Percentiles rank a stretch among this genome's conserved stretches.
Conservation (phyloP, 2,329 filamentous ascomycete species). For the Apiospora hydei region DNA sequence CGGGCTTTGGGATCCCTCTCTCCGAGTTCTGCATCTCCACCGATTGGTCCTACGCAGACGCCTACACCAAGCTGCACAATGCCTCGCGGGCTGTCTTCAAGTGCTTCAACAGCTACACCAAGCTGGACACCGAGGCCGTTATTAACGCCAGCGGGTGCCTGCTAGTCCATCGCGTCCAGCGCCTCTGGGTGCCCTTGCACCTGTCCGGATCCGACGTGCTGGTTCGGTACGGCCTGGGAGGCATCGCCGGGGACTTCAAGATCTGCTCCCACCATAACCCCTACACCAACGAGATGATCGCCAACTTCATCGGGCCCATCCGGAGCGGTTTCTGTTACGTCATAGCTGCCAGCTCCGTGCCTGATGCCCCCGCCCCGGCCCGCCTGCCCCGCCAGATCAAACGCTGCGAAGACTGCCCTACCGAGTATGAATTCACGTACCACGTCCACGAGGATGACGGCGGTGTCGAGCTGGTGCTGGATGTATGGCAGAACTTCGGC, state of each 20-base stretch:
- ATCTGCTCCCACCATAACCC: constrained; percentile 28
- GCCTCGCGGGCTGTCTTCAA: constrained; percentile 26
- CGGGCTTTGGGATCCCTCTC: constrained; percentile 23
- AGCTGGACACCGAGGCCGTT: constrained; percentile 28
- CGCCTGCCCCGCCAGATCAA: constrained; percentile 25
- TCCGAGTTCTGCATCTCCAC: constrained; percentile 27
- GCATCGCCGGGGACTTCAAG: constrained; percentile 28
- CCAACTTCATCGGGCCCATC: constrained; percentile 27
- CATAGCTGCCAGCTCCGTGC: constrained; percentile 15
- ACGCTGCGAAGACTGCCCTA: constrained; percentile 29
- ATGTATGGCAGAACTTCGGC: constrained; percentile 30
- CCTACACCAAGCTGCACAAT: constrained; percentile 28
- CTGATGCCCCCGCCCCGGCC: neutral
- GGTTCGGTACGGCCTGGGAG: constrained; percentile 28
- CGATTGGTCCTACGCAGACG: constrained; percentile 27
- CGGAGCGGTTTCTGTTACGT: constrained; percentile 21
- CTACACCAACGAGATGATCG: constrained; percentile 26
- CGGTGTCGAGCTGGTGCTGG: constrained; percentile 28
- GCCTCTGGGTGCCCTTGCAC: constrained; percentile 29
- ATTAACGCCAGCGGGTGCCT: constrained; percentile 20
- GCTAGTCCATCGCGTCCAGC: constrained; percentile 27
- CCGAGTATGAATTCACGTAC: constrained; percentile 27
- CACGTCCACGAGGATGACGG: constrained; percentile 27
- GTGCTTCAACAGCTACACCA: constrained; percentile 29
- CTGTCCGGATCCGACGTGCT: constrained; percentile 29